Evolutionary conservation across 257 asterid genomes (phyloP).

Genomic region (Linderniella brevidens): DNA sequence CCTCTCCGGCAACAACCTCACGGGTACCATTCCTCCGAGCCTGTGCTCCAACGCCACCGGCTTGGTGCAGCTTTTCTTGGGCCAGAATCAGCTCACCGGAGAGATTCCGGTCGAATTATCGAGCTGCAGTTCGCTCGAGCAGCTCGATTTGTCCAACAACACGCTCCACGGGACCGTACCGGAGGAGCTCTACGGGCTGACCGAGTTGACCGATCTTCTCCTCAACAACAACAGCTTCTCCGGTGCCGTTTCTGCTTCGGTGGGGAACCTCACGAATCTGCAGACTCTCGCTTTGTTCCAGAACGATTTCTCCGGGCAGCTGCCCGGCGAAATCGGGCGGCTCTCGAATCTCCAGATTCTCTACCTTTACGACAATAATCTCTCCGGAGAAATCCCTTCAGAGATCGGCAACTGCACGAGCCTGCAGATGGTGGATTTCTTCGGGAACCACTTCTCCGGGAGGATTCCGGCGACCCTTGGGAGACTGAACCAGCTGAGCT

Average conservation of each 20-base stretch:
- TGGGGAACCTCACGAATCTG: constrained; percentile 50
- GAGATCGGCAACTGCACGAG: constrained; percentile 70
- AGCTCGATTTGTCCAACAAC: constrained; percentile 75
- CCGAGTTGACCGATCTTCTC: constrained; percentile 45
- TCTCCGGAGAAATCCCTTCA: constrained; percentile 58
- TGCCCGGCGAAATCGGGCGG: constrained; percentile 68
- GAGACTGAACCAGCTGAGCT: constrained; percentile 39
- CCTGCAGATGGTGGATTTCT: constrained; percentile 69
- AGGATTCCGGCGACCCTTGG: constrained; percentile 55
- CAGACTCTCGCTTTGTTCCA: constrained; percentile 56
- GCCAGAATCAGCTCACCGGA: constrained; percentile 48
- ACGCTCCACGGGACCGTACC: constrained; percentile 59
- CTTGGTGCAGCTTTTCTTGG: constrained; percentile 41
- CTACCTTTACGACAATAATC: constrained; percentile 56
- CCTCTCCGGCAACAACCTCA: constrained; percentile 48
- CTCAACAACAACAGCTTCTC: constrained; percentile 66
- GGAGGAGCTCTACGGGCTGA: constrained; percentile 41
- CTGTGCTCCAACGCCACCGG: constrained; percentile 49
- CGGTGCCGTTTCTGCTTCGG: constrained; percentile 43
- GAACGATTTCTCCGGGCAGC: constrained; percentile 35
- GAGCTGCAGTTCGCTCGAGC: constrained; percentile 38
- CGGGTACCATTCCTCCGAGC: constrained; percentile 37
- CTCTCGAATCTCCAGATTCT: constrained; percentile 50
- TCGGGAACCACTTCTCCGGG: constrained; percentile 60
- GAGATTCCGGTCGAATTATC: constrained; percentile 36